Base-by-base conservation (phyloP, 805 yeast genomes). In the Kazachstania viticola region DNA sequence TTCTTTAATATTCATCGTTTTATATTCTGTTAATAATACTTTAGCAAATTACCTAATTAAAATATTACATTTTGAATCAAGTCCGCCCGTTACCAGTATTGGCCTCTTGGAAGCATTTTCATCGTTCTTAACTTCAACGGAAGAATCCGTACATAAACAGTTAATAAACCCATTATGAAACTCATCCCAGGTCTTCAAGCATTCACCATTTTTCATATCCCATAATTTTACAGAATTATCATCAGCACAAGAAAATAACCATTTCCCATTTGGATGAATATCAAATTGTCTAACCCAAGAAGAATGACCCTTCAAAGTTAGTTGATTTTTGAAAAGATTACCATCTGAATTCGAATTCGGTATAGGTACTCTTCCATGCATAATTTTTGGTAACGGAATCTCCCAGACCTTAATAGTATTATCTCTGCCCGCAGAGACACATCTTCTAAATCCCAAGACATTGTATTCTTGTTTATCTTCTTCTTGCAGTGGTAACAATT, bases 381-480 rank as follows among this genome's bases (percentile, higher is more conserved):
- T 55, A n/a, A 73, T 35, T 7, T 60, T 63, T 1, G 88, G 87
- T 1, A 74, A 53, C 1, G 85, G 84, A n/a, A 79, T 51, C 29
- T 74, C 62, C 95, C 95, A 87, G 13, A 87, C 59, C 40, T 73
- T 71, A 16, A 87, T 64, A 2, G 68, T 46, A 45, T 79, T 76
- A 55, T 87, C 95, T 45, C 96, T 65, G 1, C 88, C 82, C 14
- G 78, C 83, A 13, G 93, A 73, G 2, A 76, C 74, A 34, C 85
- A 73, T 46, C 80, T 82, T 46, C 76, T 79, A 54, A 65, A 76
- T 0, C 78, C 79, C n/a, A 76, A 14, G 32, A 40, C 44, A 35
- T 53, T 27, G 38, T 64, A 49, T 38, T 54, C 52, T 36, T 58
- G 37, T 17, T 24, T 19, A n/a, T 31, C 34, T 1, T 22, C 25